These are phyloP conservation scores for Litsea cubeba DNA, from an alignment of 164 flowering plant genomes.

Conservation along the genomic window DNA sequence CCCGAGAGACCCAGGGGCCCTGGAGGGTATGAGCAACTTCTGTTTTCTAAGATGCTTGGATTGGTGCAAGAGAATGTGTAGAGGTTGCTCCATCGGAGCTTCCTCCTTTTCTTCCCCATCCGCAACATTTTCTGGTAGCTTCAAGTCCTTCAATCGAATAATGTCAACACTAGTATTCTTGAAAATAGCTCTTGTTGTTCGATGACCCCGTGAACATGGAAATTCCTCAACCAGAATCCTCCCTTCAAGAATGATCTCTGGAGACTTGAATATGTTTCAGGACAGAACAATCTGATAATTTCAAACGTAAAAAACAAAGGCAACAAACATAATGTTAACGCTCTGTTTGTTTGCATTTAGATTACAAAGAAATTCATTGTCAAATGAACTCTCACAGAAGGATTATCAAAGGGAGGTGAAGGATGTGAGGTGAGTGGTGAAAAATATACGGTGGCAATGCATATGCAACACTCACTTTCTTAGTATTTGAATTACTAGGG, in stretches of 20 bases:
- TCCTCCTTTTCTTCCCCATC: slow-evolving; percentile 28
- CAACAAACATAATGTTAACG: neutral
- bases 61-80: slow-evolving; percentile 43
- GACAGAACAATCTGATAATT: neutral
- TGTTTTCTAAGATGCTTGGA: slow-evolving; percentile 23
- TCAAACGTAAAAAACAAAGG: neutral
- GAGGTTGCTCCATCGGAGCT: slow-evolving; percentile 39
- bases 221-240: slow-evolving; percentile 8
- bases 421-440: too few relatives aligned
- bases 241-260: slow-evolving; percentile 3
- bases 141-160: slow-evolving; percentile 10
- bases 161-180: neutral
- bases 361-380: too few relatives aligned
- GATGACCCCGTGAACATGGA: neutral
- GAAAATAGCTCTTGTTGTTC: neutral
- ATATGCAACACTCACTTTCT: too few relatives aligned
- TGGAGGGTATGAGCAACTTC: slow-evolving; percentile 18
- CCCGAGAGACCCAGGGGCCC: slow-evolving; percentile 37
- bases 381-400: too few relatives aligned
- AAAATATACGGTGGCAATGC: too few relatives aligned
- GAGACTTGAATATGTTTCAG: neutral
- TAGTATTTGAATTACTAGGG: too few relatives aligned
- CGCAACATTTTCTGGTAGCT: slow-evolving; percentile 18
- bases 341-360: too few relatives aligned
- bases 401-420: too few relatives aligned